Evolutionary conservation across 805 yeast species (phyloP), one percentile per base, ranked within the genome.

Genomic region (Yarrowia sp.): DNA sequence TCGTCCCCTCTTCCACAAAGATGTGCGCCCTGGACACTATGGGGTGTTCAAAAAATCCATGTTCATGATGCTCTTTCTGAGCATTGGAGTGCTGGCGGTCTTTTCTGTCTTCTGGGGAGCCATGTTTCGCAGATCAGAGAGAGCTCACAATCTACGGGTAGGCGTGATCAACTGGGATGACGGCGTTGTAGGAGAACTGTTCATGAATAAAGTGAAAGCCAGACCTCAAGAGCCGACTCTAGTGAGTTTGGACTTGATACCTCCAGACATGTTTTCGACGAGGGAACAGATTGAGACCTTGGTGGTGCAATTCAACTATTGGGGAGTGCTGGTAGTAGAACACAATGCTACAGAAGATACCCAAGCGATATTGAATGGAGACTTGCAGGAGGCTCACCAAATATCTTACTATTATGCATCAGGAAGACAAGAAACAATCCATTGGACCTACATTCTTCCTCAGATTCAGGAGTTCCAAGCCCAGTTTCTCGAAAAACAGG

Each of bases 61-160:
- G 15, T 15, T 24, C 19, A 55, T 55, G 61, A 15, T 55, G 20
- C 61, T 55, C 9, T 55, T 55, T 14, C 10, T 55, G 10, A 24
- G 61, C 6, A 20, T 55, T 10, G 46, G 46, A 1, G 46, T 55
- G 20, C 20, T 85, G 64, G 72, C 74, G 44, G 79, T 79, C 65
- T 74, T 81, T 70, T 76, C 87, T 72, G 75, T 80, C 70, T 78
- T 83, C 78, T 83, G 89, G 89, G 83, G 83, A 52, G 76, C 83
- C 55, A 75, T 78, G 77, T 77, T 74, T 76, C 43, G 75, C 7
- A 72, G 83, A 69, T 44, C 66, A 53, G 9, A 68, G 58, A 71
- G 81, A 65, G 68, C 77, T 68, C 66, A 72, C n/a, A 79, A 81
- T 69, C 73, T 83, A 68, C 74, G 76, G 19, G 73, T 81, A 69